Base-by-base conservation (phyloP, 768 basidiomycete species). In the Lentinula boryana region DNA sequence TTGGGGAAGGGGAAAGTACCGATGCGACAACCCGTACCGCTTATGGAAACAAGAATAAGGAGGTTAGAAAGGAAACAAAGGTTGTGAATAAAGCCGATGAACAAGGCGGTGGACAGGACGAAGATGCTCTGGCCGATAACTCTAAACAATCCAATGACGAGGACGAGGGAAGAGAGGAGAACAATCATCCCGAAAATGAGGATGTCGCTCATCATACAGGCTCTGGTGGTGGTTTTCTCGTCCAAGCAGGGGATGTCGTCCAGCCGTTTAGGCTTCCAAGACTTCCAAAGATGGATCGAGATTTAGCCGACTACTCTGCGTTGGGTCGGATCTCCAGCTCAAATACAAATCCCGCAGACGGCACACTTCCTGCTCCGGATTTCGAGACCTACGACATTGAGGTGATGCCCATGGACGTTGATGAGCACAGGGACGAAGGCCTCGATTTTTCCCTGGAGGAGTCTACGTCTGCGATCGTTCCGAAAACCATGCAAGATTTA, bases 231-330 rank as follows among this genome's bases (percentile, higher is more conserved):
- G 83, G 84, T 6, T 92, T 89, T 71, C 75, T 93, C 16, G 78
- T 82, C 6, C 84, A 79, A 13, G 87, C 84, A 6, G 89, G 87
- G 66, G 84, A 83, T 62, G 86, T 93, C 57, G 88, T 93, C 2
- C 77, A 88, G 69, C 82, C 84, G 2, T 93, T 84, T 70, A 80
- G 80, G 60, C 74, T 93, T 31, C 91, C 91, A 1, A 84, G 84
- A 63, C 80, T 82, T 67, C 78, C 76, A 49, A 74, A 77, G 38
- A 61, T 72, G 53, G 67, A 73, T 38, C 71, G 15, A 56, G 63
- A 12, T 60, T 56, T 62, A 35, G 63, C 56, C 66, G 44, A 61
- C 38, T 40, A 55, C 55, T 33, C 62, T 49, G 50, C 54, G 60
- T 52, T 63, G 58, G 58, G 60, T 62, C 52, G 61, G 62, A 18